Conservation (phyloP, 163 green algal species). For the Chlorella variabilis region DNA sequence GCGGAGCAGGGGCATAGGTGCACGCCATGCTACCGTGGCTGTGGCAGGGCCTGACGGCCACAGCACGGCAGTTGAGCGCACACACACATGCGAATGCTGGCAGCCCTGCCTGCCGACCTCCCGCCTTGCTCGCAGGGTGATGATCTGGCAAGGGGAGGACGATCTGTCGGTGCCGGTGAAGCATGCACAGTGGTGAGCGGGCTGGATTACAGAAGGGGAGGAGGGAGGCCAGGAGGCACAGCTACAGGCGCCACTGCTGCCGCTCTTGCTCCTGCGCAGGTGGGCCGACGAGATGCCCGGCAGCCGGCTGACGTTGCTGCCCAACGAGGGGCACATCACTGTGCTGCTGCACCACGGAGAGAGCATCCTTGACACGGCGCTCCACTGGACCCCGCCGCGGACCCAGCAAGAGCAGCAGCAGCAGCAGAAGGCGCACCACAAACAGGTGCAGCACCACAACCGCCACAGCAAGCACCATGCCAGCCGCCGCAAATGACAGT, state of each 20-base stretch:
- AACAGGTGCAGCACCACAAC: not conserved
- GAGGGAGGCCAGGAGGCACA: not conserved
- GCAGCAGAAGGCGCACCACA: no score
- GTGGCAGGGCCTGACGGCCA: no score
- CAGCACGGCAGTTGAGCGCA: no score
- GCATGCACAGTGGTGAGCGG: constrained; percentile 15
- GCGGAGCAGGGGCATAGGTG: no score
- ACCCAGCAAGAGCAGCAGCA: no score
- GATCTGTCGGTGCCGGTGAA: not conserved
- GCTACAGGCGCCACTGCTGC: not conserved
- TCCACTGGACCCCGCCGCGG: not conserved
- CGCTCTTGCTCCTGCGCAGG: not conserved
- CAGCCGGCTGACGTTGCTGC: not conserved
- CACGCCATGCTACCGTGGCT: no score
- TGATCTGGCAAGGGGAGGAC: constrained; percentile 3
- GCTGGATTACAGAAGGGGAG: not conserved
- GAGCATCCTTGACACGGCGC: not conserved
- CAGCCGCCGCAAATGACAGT: no score
- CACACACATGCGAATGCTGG: no score
- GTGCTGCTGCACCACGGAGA: constrained; percentile 1
- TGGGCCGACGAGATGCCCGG: no score
- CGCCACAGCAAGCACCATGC: not conserved
- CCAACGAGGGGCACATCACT: constrained; percentile 7
- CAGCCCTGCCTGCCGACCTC: no score
- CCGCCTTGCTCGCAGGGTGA: not conserved